Evolutionary conservation across 2,329 filamentous ascomycete species (phyloP), one percentile per base, ranked within the genome.

Genomic region (Penicillium italicum): DNA sequence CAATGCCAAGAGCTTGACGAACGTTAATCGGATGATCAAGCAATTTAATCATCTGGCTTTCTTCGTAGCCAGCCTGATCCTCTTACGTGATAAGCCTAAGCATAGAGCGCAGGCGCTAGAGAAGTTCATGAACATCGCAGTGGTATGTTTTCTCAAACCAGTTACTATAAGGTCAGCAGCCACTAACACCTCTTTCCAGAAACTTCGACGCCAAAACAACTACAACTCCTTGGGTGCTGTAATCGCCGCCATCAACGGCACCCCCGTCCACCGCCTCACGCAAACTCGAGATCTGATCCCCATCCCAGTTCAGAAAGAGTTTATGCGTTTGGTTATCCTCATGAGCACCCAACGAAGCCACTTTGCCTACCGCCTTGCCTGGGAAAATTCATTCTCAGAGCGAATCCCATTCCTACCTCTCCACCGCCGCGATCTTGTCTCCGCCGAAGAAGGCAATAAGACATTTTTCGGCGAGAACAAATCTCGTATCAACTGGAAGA

Each of bases 191-290:
- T 26, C 20, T 28, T 33, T 41, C 26, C 69, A 87, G 67, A 93
- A 91, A 76, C 79, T 99, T 47, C 88, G 94, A 37, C 87, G 92
- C 68, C 77, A 96, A 59, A 97, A 97, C 78, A 97, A 99, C 73
- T 99, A 97, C 79, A 97, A 97, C 71, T 89, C 91, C 0, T 80
- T 99, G 1, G 93, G 92, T n/a, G 93, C 94, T 8, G 85, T 99
- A 34, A 83, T 99, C 55, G 93, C 94, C 7, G 94, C 93, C 9
- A 88, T 99, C 67, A 96, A 95, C 69, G 89, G 90, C 56, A 90
- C 89, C 2, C 86, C 91, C 0, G 87, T 99, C 28, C 88, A 94
- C 69, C 88, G 94, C 18, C 82, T 99, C 1, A 78, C 82, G 0
- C 88, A 91, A 65, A 97, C 94, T 0, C 82, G 88, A 57, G 85